These are phyloP conservation scores for Carpinus viminea DNA, from an alignment of 306 rosid genomes.

Conservation along the genomic window DNA sequence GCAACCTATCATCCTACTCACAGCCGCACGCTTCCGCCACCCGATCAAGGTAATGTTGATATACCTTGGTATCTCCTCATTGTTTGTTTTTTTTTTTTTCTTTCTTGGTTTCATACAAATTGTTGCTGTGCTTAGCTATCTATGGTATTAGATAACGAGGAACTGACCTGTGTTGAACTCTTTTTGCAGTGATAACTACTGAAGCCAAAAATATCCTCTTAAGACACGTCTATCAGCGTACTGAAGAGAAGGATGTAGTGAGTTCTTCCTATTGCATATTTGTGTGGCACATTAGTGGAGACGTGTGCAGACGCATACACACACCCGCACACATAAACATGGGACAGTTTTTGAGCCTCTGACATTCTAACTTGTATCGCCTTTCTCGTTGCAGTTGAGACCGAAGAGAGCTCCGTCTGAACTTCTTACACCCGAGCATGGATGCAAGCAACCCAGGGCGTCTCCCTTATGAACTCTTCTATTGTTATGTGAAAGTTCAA, in stretches of 20 bases:
- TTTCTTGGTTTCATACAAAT: not conserved
- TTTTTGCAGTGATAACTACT: slow-evolving; percentile 69
- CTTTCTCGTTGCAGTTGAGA: slow-evolving; percentile 60
- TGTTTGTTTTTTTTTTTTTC: not conserved
- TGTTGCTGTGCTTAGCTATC: not conserved
- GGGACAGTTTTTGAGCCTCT: not conserved
- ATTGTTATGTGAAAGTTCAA: not conserved
- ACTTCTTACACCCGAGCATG: slow-evolving; percentile 65
- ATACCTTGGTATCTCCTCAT: not conserved
- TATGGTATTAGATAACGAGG: not conserved
- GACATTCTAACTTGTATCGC: slow-evolving; percentile 16
- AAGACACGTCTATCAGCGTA: slow-evolving; percentile 77
- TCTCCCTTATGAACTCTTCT: slow-evolving; percentile 39
- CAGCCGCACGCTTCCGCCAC: slow-evolving; percentile 72
- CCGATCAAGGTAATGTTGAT: slow-evolving; percentile 75
- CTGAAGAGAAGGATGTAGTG: slow-evolving; percentile 50
- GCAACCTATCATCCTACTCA: slow-evolving; percentile 87
- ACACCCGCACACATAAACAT: not conserved
- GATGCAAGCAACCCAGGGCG: slow-evolving; percentile 66
- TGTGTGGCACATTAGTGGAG: not conserved
- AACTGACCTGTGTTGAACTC: slow-evolving; percentile 31
- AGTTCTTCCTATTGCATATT: not conserved
- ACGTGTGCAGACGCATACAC: not conserved
- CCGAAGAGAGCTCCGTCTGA: slow-evolving; percentile 81
- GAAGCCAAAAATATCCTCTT: slow-evolving; percentile 76